Conservation (phyloP, 768 basidiomycete species). For the Dictyophora rubrovolvata region DNA sequence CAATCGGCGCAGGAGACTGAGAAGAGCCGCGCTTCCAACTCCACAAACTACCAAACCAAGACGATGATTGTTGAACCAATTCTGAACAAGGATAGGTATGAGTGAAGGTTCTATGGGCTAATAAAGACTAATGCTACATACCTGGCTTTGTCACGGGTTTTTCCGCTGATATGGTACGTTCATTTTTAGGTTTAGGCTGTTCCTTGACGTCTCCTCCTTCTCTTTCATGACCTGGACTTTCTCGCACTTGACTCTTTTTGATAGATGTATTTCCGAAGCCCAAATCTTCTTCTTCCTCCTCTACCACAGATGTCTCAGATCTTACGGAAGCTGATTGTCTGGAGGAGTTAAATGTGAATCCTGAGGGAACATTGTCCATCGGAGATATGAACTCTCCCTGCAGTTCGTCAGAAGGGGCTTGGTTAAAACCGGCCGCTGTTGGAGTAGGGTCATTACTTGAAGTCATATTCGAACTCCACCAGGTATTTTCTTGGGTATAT, state of each 20-base stretch:
- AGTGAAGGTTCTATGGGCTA: no score
- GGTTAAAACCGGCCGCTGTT: slow-evolving; percentile 56
- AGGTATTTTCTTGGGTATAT: slow-evolving; percentile 33
- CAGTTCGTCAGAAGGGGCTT: slow-evolving; percentile 31
- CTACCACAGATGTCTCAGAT: slow-evolving; percentile 20
- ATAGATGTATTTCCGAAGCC: slow-evolving; percentile 71
- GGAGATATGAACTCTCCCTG: slow-evolving; percentile 64
- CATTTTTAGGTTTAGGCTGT: slow-evolving; percentile 25
- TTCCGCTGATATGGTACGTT: slow-evolving; percentile 17
- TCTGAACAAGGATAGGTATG: slow-evolving; percentile 1
- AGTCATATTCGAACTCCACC: slow-evolving; percentile 50
- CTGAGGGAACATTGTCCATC: slow-evolving; percentile 55
- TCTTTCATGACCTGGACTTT: neutral
- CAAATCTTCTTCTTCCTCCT: slow-evolving; percentile 78
- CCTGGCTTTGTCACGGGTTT: slow-evolving; percentile 14
- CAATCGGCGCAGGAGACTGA: slow-evolving; percentile 55
- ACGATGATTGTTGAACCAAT: slow-evolving; percentile 22
- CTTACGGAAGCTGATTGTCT: slow-evolving; percentile 6
- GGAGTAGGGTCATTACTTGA: slow-evolving; percentile 43
- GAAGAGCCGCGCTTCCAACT: slow-evolving; percentile 38
- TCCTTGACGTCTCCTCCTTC: slow-evolving; percentile 21
- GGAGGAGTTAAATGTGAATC: slow-evolving; percentile 24
- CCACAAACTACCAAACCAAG: slow-evolving; percentile 83
- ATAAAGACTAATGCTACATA: slow-evolving; percentile 13
- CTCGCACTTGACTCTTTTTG: slow-evolving; percentile 2